These are phyloP conservation scores for Candolleomyces efflorescens DNA, from an alignment of 768 basidiomycete genomes.

Conservation along the genomic window DNA sequence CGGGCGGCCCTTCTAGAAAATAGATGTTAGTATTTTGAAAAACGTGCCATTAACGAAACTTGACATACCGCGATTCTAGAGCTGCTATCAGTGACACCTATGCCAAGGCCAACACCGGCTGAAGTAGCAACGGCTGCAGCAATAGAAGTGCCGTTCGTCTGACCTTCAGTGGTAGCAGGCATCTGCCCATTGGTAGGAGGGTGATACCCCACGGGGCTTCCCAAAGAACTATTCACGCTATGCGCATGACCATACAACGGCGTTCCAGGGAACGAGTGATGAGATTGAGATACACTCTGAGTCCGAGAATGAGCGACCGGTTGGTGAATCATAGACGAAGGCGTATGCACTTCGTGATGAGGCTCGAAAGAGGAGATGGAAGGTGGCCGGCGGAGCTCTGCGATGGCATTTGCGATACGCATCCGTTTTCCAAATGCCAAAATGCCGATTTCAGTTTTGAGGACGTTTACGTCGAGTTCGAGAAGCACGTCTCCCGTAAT, in stretches of 20 bases:
- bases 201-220: constrained; percentile 30
- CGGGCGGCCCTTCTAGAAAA: constrained; percentile 40
- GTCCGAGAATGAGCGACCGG: constrained; percentile 35
- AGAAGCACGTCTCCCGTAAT: constrained; percentile 96
- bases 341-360: constrained; percentile 24
- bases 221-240: constrained; percentile 38
- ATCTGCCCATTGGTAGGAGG: constrained; percentile 5
- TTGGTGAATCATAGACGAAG: constrained; percentile 21
- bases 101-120: constrained; percentile 19
- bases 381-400: constrained; percentile 75
- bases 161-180: not conserved
- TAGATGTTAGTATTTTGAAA: not conserved
- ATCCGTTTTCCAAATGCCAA: constrained; percentile 91
- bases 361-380: constrained; percentile 52
- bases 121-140: constrained; percentile 11
- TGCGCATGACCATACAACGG: constrained; percentile 23
- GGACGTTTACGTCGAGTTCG: constrained; percentile 85
- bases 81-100: constrained; percentile 10
- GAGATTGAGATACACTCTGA: constrained; percentile 40
- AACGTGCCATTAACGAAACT: not conserved
- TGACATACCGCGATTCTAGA: constrained; percentile 11
- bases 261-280: constrained; percentile 40
- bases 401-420: constrained; percentile 89
- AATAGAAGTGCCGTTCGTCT: not conserved
- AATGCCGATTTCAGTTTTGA: constrained; percentile 93